Evolutionary conservation across 176 grass and related monocot species (phyloP).

Genomic region (Stipa capillata): DNA sequence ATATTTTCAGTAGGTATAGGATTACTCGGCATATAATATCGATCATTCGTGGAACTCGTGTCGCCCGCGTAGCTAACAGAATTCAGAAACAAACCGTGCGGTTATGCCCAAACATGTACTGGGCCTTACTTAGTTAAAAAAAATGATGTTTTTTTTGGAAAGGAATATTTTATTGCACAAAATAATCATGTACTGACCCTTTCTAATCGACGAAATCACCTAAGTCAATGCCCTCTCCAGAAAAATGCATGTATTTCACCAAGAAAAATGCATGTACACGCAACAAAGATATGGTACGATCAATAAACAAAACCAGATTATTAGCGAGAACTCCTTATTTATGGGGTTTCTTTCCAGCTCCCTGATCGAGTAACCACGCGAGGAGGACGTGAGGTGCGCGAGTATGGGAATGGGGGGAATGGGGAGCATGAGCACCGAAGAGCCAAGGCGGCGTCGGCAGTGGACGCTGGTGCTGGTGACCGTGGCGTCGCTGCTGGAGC

Average conservation of each 20-base stretch:
- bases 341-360: background rate
- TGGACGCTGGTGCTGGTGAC: conserved; percentile 41
- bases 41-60: background rate
- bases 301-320: background rate
- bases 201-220: no score
- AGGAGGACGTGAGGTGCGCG: background rate
- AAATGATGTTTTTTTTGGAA: no score
- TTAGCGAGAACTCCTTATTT: background rate
- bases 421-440: background rate
- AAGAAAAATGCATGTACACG: background rate
- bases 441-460: background rate
- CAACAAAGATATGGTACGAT: background rate
- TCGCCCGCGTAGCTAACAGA: background rate
- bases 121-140: background rate
- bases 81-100: conserved; percentile 3
- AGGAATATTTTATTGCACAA: no score
- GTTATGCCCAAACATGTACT: background rate
- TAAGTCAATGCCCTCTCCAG: background rate
- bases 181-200: no score
- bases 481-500: conserved; percentile 40
- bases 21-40: background rate
- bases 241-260: background rate
- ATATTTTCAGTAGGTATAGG: no score
- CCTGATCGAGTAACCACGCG: background rate
- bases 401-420: background rate